A percentile compares a stretch with the other conserved stretches of the same genome.
phyloP scores from a whole-genome alignment of 805 yeast species.

The Brettanomyces bruxellensis region DNA sequence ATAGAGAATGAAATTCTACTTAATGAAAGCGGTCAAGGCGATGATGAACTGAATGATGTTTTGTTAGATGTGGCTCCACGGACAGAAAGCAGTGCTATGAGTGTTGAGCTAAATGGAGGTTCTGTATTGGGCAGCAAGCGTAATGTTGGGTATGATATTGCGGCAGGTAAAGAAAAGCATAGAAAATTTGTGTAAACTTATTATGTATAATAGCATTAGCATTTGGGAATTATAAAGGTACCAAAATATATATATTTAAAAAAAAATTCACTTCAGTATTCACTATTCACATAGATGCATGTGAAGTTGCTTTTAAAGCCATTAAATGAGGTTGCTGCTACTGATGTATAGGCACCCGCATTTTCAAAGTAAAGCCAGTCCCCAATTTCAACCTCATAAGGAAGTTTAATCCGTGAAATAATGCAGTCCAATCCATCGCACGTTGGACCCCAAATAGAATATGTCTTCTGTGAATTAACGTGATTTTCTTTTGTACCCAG shows the following conservation, averaged over 20 bases:
- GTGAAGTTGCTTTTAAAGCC: constrained; percentile 65
- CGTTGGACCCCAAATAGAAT: constrained; percentile 96
- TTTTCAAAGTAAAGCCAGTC: constrained; percentile 86
- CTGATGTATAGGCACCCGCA: constrained; percentile 86
- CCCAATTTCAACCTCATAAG: constrained; percentile 62
- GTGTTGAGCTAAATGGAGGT: constrained; percentile 14
- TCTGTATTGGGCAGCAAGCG: not conserved
- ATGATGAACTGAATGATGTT: constrained; percentile 18
- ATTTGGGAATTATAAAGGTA: no score
- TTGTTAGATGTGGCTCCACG: constrained; percentile 7
- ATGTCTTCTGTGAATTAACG: constrained; percentile 14
- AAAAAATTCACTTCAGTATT: not conserved
- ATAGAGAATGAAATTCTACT: constrained; percentile 10
- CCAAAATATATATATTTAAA: no score
- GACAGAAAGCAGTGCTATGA: constrained; percentile 18
- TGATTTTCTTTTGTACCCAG: not conserved
- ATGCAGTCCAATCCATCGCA: constrained; percentile 95
- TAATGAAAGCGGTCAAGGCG: constrained; percentile 19
- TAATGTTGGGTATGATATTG: no score
- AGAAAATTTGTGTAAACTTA: no score
- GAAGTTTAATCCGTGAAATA: constrained; percentile 39
- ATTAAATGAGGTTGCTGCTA: constrained; percentile 88
- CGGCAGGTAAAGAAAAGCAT: no score
- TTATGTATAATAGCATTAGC: no score
- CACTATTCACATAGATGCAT: constrained; percentile 50